A percentile compares a stretch with the other conserved stretches of the same genome.
These are phyloP conservation scores for Capsaspora owczarzaki DNA, from an alignment of 78 protist genomes.

Conservation along the genomic window DNA sequence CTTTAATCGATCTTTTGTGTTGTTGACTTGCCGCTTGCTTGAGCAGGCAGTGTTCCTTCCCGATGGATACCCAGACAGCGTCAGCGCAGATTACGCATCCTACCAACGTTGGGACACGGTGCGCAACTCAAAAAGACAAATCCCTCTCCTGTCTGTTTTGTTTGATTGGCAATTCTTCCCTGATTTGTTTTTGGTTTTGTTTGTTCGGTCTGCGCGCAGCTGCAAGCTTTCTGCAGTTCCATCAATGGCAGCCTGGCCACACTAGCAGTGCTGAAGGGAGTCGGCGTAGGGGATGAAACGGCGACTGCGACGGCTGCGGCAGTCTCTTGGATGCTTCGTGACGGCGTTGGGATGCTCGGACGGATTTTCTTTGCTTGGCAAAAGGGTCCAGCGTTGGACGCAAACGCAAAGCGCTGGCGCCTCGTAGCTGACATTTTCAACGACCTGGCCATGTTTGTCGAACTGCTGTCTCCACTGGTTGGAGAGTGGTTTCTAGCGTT, in stretches of 20 bases:
- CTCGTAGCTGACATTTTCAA: conserved; percentile 35
- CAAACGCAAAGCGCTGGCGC: conserved; percentile 9
- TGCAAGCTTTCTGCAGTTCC: conserved; percentile 15
- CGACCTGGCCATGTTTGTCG: conserved; percentile 18
- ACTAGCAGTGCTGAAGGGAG: conserved; percentile 10
- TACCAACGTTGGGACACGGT: conserved; percentile 50
- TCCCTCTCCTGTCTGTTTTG: background rate
- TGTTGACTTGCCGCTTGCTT: too few species aligned
- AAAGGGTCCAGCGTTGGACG: conserved; percentile 1
- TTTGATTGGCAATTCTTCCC: background rate
- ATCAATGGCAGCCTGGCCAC: background rate
- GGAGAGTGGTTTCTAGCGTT: background rate
- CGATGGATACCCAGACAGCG: conserved; percentile 44
- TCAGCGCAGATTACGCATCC: conserved; percentile 31
- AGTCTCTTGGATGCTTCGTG: conserved; percentile 22
- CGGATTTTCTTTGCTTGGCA: conserved; percentile 15
- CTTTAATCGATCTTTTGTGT: too few species aligned
- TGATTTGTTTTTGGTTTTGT: background rate
- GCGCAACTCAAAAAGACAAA: background rate
- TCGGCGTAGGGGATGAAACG: conserved; percentile 25
- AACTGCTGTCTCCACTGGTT: conserved; percentile 19
- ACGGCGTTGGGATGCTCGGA: conserved; percentile 21
- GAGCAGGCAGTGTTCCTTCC: conserved; percentile 34
- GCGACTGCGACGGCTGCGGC: conserved; percentile 35
- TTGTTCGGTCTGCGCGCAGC: background rate